A percentile compares a stretch with the other conserved stretches of the same genome.
These are phyloP conservation scores for Pythium chondricola DNA, from an alignment of 352 stramenopile species.

Conservation along the genomic window DNA sequence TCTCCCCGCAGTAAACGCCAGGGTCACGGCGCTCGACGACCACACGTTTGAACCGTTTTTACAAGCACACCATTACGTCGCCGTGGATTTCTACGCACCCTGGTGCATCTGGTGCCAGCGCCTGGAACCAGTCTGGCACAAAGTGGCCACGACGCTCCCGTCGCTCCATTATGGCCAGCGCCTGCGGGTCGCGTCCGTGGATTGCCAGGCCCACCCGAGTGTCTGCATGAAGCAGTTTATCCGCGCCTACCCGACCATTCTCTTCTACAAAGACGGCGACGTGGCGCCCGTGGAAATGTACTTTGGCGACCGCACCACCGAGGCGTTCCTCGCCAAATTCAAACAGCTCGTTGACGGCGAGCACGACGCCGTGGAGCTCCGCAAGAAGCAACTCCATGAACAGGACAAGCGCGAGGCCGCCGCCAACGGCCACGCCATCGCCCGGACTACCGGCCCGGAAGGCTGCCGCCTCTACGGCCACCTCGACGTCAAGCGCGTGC, in stretches of 20 bases:
- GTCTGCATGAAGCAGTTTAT: constrained; percentile 95
- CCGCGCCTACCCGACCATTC: constrained; percentile 94
- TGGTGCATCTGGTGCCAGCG: constrained; percentile 97
- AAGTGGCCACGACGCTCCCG: constrained; percentile 88
- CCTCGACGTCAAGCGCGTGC: constrained; percentile 89
- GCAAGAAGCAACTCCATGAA: constrained; percentile 92
- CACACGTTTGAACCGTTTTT: constrained; percentile 90
- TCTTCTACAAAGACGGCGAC: constrained; percentile 94
- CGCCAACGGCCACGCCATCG: constrained; percentile 52
- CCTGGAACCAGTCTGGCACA: constrained; percentile 95
- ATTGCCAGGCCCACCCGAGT: constrained; percentile 91
- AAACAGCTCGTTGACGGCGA: constrained; percentile 82
- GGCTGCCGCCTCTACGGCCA: constrained; percentile 75
- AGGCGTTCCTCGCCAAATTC: constrained; percentile 88
- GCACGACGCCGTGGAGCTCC: constrained; percentile 56
- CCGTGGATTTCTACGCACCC: constrained; percentile 95
- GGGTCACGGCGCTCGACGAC: constrained; percentile 73
- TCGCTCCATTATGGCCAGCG: constrained; percentile 80
- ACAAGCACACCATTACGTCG: constrained; percentile 92
- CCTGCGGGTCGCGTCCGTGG: constrained; percentile 82
- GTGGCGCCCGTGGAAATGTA: constrained; percentile 92
- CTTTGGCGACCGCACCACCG: constrained; percentile 92
- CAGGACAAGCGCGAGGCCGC: constrained; percentile 87
- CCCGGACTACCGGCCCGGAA: constrained; percentile 55
- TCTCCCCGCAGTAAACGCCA: constrained; percentile 66